phyloP scores from a whole-genome alignment of 495 filamentous ascomycete species.

The Penicillium dipodomyicola region DNA sequence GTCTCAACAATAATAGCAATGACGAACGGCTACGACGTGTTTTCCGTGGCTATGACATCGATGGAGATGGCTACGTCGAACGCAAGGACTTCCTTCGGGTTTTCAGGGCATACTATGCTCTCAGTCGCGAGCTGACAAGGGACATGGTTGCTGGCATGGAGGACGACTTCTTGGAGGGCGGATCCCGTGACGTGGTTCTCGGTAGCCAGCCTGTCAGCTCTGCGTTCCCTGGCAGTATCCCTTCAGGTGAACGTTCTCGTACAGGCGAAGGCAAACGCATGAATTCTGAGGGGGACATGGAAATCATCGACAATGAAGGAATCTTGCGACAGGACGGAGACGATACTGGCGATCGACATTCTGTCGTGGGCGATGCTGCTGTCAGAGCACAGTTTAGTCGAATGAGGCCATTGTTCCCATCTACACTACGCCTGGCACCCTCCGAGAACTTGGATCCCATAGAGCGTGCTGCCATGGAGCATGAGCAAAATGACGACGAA shows the following conservation, averaged over 20 bases:
- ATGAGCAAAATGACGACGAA: constrained; percentile 29
- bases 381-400: constrained; percentile 45
- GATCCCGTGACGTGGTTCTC: constrained; percentile 69
- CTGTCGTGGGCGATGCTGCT: constrained; percentile 47
- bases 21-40: constrained; percentile 67
- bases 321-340: constrained; percentile 45
- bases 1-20: constrained; percentile 66
- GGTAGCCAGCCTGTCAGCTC: constrained; percentile 76
- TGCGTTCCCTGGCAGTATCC: constrained; percentile 66
- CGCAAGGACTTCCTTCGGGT: constrained; percentile 88
- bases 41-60: constrained; percentile 88
- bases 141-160: constrained; percentile 81
- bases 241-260: constrained; percentile 55
- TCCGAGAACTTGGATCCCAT: constrained; percentile 11
- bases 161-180: constrained; percentile 72
- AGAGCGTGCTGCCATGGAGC: constrained; percentile 22
- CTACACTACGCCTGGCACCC: constrained; percentile 29
- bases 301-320: constrained; percentile 54
- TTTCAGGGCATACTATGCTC: constrained; percentile 84
- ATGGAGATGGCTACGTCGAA: constrained; percentile 83
- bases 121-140: constrained; percentile 78
- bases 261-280: constrained; percentile 62
- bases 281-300: constrained; percentile 58
- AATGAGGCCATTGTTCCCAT: constrained; percentile 40
- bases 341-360: constrained; percentile 49